Percentiles rank a stretch among this genome's conserved stretches.
phyloP scores from a whole-genome alignment of 2,329 filamentous ascomycete species.

The Aspergillus oerlinghausenensis region DNA sequence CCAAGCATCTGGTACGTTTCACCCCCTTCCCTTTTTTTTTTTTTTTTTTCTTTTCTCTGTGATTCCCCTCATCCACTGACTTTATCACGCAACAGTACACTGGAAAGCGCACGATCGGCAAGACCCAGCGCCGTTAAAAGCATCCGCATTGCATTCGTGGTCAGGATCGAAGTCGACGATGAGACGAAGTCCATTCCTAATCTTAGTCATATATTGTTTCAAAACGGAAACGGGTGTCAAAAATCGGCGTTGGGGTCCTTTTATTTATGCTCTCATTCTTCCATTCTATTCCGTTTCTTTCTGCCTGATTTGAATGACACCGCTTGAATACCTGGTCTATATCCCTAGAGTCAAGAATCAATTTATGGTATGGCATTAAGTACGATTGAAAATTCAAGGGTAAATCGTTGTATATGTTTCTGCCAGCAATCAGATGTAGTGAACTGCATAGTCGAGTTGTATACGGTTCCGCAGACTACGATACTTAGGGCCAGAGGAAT shows the following conservation, averaged over 20 bases:
- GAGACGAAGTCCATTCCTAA: conserved; percentile 28
- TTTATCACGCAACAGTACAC: conserved; percentile 56
- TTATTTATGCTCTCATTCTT: background rate
- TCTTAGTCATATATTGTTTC: conserved; percentile 25
- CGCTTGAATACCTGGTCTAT: background rate
- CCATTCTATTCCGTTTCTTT: background rate
- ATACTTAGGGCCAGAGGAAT: background rate
- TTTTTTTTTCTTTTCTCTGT: background rate
- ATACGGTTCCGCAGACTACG: background rate
- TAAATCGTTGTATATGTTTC: background rate
- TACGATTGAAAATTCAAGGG: too few relatives aligned
- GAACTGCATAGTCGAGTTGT: background rate
- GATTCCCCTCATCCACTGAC: conserved; percentile 1
- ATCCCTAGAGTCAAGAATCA: background rate
- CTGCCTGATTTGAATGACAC: background rate
- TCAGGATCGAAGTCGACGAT: conserved; percentile 13
- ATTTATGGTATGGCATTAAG: background rate
- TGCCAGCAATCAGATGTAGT: background rate
- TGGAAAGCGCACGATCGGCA: conserved; percentile 92
- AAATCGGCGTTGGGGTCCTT: conserved; percentile 25
- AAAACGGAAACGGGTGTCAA: conserved; percentile 21
- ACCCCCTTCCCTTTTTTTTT: background rate
- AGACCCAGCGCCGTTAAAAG: conserved; percentile 54
- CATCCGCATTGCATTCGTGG: conserved; percentile 3
- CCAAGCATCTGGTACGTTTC: conserved; percentile 80